Base-by-base conservation (phyloP, 768 basidiomycete species). In the Hericium coralloides region DNA sequence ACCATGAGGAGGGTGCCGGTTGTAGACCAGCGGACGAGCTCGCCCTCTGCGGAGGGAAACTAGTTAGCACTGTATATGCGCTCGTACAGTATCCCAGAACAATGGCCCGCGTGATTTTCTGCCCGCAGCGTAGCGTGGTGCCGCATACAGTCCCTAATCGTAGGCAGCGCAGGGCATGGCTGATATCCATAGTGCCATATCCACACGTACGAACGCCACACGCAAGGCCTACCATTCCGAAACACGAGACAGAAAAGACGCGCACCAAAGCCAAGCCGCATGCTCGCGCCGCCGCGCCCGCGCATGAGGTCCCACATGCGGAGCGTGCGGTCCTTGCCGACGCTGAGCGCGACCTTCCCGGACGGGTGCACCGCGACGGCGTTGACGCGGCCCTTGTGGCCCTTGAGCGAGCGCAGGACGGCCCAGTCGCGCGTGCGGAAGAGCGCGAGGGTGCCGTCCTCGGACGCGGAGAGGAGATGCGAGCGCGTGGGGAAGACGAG, bases 261-360 rank as follows among this genome's bases (percentile, higher is more conserved):
- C 77, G 55, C 58, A 91, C 94, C 94, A 74, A 86, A 89, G 20
- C 92, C 91, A 5, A 99, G 70, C 67, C 95, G 94, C 49, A 83
- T 87, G 68, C 93, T 92, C 7, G 92, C 92, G 12, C 83, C 83
- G 3, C 92, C 91, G 68, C 88, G 87, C 0, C 95, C 95, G 48
- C 95, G 76, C 91, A 98, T 95, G 51, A 99, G 74, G 75, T 99
- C 97, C 97, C 97, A 99, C 95, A 99, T 97, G 45, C 94, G 80
- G 58, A 98, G 62, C 3, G 89, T 91, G 61, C 80, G 78, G 65
- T 98, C 97, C 65, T 85, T 87, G 7, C 97, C 95, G 0, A 98
- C 93, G 59, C 86, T 92, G 41, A 99, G 70, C 0, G 87, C 95
- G 17, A 98, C 81, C 64, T 98, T 90, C 6, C 95, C 92, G 0